Conservation (phyloP, 108 stramenopile genomes). For the Bacterosira constricta region DNA sequence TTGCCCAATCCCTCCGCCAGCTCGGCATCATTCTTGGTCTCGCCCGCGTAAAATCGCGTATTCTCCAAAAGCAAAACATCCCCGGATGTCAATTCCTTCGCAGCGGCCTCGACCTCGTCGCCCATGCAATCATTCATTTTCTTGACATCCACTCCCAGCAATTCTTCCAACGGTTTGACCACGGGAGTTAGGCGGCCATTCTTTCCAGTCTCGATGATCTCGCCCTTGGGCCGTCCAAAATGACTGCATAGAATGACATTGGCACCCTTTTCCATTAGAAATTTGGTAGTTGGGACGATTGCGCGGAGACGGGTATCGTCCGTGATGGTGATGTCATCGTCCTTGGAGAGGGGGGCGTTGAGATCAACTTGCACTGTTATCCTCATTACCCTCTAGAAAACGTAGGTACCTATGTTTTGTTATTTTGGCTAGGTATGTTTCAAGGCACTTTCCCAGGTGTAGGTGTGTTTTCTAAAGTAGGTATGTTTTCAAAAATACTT, state of each 20-base stretch:
- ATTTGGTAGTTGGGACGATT: conserved; percentile 89
- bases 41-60: conserved; percentile 94
- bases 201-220: conserved; percentile 89
- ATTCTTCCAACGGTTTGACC: conserved; percentile 64
- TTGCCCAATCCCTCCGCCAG: conserved; percentile 85
- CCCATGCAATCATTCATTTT: conserved; percentile 92
- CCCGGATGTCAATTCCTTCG: conserved; percentile 67
- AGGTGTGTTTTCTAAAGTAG: too few species aligned
- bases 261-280: conserved; percentile 86
- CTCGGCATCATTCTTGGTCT: conserved; percentile 85
- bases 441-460: too few species aligned
- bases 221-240: conserved; percentile 91
- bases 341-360: conserved; percentile 88
- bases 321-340: conserved; percentile 83
- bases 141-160: conserved; percentile 68
- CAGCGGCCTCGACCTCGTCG: conserved; percentile 86
- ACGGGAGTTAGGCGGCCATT: conserved; percentile 87
- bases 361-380: conserved; percentile 91
- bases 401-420: too few species aligned
- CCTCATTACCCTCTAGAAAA: too few species aligned
- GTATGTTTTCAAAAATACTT: too few species aligned
- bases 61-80: conserved; percentile 95
- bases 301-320: conserved; percentile 91
- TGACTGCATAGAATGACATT: conserved; percentile 90
- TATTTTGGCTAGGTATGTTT: too few species aligned